Evolutionary conservation across 129 eudicot species (phyloP).

Genomic region (Smallanthus sonchifolius): DNA sequence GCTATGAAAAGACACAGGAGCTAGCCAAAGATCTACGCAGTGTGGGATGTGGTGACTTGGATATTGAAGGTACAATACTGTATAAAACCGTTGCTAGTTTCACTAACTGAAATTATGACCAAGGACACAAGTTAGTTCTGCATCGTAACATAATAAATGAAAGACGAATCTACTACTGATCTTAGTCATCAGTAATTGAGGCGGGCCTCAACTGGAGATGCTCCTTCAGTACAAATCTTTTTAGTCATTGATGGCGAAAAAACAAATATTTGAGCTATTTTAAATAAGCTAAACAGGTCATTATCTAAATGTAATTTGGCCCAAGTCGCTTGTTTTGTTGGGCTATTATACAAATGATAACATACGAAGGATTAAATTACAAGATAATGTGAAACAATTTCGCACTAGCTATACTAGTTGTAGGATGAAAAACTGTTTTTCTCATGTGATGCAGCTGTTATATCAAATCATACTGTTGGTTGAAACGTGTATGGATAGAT

Average conservation of each 20-base stretch:
- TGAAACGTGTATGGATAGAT: background rate
- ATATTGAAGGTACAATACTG: constrained; percentile 70
- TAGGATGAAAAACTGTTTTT: background rate
- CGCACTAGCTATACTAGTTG: background rate
- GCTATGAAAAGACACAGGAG: constrained; percentile 95
- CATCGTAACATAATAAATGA: background rate
- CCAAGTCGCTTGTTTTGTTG: background rate
- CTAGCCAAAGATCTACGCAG: constrained; percentile 85
- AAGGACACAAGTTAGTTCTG: constrained; percentile 5
- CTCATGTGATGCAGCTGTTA: background rate
- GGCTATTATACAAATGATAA: background rate
- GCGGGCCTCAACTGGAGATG: background rate
- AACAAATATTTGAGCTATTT: background rate
- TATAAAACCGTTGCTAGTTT: background rate
- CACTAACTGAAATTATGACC: background rate
- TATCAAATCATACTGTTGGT: background rate
- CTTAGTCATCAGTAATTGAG: background rate
- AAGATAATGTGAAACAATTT: background rate
- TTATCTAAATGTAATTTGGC: background rate
- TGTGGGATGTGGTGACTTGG: constrained; percentile 99
- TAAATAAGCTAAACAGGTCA: constrained; percentile 1
- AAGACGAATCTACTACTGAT: background rate
- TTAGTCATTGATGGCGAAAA: background rate
- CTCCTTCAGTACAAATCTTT: background rate
- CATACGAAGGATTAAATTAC: background rate